Evolutionary conservation across 2,329 filamentous ascomycete genomes (phyloP).

Genomic region (Harringtonia lauricola): DNA sequence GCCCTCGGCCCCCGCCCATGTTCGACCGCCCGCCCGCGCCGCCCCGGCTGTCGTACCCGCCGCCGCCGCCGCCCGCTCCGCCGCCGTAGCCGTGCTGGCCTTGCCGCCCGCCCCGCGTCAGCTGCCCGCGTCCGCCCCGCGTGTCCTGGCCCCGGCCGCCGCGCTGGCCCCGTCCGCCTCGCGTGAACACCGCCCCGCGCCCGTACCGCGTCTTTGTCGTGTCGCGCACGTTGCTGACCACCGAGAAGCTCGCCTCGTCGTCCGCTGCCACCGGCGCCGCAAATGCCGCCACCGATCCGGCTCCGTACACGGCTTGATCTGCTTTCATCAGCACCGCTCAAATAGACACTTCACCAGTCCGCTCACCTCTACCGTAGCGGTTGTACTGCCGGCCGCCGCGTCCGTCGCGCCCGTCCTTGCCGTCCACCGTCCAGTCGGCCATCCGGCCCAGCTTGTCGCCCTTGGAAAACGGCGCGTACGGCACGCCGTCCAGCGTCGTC

Average conservation of each 20-base stretch:
- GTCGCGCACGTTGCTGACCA: constrained; percentile 90
- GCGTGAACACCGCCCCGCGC: constrained; percentile 82
- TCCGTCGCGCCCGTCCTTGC: constrained; percentile 66
- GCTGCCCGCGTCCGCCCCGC: constrained; percentile 50
- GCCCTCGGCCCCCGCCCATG: constrained; percentile 61
- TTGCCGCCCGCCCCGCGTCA: constrained; percentile 54
- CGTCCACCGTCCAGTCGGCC: constrained; percentile 93
- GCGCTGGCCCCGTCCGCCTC: constrained; percentile 64
- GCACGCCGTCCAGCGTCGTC: constrained; percentile 86
- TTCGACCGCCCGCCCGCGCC: constrained; percentile 54
- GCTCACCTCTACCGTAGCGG: constrained; percentile 78
- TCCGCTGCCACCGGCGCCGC: constrained; percentile 84
- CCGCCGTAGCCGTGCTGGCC: constrained; percentile 55
- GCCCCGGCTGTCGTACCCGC: constrained; percentile 54
- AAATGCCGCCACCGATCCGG: constrained; percentile 77
- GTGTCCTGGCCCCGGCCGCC: constrained; percentile 55
- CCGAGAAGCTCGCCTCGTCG: constrained; percentile 95
- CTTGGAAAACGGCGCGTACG: constrained; percentile 97
- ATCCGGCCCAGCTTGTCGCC: constrained; percentile 97
- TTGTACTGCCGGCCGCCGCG: constrained; percentile 80
- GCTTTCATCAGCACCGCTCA: too few relatives aligned
- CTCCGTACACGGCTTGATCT: constrained; percentile 97
- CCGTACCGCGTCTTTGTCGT: constrained; percentile 78
- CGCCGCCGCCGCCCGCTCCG: constrained; percentile 30
- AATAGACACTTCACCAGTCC: too few relatives aligned